phyloP scores from a whole-genome alignment of 148 eudicot genomes.

The Rhododendron henanense region DNA sequence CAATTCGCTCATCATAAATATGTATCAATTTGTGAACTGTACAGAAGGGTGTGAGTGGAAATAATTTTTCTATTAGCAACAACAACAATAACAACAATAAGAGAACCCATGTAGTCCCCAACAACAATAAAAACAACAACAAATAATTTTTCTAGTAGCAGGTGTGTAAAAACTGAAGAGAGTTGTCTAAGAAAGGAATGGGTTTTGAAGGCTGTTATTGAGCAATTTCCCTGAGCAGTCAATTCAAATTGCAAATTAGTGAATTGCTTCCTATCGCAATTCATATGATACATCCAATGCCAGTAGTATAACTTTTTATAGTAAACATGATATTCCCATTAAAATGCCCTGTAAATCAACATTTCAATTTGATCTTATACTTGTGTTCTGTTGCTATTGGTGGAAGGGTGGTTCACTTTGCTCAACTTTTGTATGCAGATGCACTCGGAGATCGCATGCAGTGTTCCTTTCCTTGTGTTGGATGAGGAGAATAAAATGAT shows the following conservation, averaged over 20 bases:
- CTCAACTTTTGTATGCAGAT: conserved; percentile 32
- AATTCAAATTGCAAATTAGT: neutral
- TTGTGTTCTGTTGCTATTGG: neutral
- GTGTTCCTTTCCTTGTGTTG: conserved; percentile 53
- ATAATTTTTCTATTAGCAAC: neutral
- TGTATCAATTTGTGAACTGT: neutral
- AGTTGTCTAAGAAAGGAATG: neutral
- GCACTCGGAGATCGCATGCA: conserved; percentile 24
- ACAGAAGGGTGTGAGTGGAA: neutral
- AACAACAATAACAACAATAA: too few relatives aligned
- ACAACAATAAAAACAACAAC: too few relatives aligned
- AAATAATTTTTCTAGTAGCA: too few relatives aligned
- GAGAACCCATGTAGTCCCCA: too few relatives aligned
- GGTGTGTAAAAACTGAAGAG: neutral
- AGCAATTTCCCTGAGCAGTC: neutral
- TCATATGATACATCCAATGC: neutral
- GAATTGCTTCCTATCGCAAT: neutral
- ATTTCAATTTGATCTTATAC: neutral
- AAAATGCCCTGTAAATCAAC: too few relatives aligned
- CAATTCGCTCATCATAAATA: neutral
- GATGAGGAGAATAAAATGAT: conserved; percentile 48
- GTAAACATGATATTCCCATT: neutral
- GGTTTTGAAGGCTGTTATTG: neutral
- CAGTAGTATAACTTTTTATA: neutral
- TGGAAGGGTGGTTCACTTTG: neutral